phyloP scores from a whole-genome alignment of 2,329 filamentous ascomycete genomes.

The Cryphonectria radicalis region DNA sequence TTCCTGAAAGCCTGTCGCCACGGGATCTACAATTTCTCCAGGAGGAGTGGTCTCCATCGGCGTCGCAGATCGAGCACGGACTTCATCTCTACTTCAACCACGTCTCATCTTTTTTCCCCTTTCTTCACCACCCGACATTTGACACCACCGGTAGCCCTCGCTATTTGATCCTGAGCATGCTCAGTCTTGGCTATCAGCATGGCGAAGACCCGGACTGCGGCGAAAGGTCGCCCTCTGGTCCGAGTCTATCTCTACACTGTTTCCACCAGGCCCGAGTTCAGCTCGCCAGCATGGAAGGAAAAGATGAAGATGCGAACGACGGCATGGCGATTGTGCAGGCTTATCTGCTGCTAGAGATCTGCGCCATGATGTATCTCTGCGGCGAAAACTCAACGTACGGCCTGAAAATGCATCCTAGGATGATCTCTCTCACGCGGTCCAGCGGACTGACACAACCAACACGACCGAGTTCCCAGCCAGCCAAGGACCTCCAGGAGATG shows the following conservation, averaged over 20 bases:
- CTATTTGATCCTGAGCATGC: constrained; percentile 41
- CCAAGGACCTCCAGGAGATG: constrained; percentile 42
- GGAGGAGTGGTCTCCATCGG: constrained; percentile 40
- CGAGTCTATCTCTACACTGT: constrained; percentile 39
- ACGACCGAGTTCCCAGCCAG: constrained; percentile 24
- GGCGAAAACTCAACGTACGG: constrained; percentile 41
- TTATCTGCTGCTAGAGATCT: constrained; percentile 46
- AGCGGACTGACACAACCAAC: constrained; percentile 42
- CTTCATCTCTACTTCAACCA: constrained; percentile 43
- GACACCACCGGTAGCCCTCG: constrained; percentile 33
- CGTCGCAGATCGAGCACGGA: constrained; percentile 38
- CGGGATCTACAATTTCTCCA: constrained; percentile 31
- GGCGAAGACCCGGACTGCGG: constrained; percentile 42
- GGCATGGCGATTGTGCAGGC: constrained; percentile 42
- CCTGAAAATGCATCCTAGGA: constrained; percentile 45
- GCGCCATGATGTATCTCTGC: constrained; percentile 49
- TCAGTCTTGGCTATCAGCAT: constrained; percentile 45
- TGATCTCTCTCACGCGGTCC: constrained; percentile 44
- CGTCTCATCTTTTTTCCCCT: constrained; percentile 43
- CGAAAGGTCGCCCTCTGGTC: constrained; percentile 35
- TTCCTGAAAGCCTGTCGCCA: constrained; percentile 29
- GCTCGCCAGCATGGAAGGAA: constrained; percentile 33
- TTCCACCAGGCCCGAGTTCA: constrained; percentile 40
- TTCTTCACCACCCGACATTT: constrained; percentile 44
- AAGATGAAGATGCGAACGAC: constrained; percentile 31